phyloP scores from a whole-genome alignment of 495 filamentous ascomycete species.

The Schizothecium vesticola region DNA sequence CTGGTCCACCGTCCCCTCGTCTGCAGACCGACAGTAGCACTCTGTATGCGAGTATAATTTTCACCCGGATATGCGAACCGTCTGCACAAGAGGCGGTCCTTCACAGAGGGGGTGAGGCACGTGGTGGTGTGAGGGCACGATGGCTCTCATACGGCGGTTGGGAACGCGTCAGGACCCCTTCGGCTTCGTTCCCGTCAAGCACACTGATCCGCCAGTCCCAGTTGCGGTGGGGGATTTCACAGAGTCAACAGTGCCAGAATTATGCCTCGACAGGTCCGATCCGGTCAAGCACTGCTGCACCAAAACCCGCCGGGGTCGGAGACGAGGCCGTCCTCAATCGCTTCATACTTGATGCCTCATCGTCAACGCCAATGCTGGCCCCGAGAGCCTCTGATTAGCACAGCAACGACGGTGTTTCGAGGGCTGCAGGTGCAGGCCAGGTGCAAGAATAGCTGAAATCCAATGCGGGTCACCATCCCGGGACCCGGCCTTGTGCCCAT shows the following conservation, averaged over 20 bases:
- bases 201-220: no score
- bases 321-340: background rate
- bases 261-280: background rate
- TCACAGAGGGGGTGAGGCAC: slow-evolving; percentile 16
- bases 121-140: background rate
- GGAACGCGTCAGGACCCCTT: background rate
- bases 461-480: background rate
- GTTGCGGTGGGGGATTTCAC: no score
- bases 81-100: slow-evolving; percentile 13
- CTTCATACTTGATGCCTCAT: background rate
- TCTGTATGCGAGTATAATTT: slow-evolving; percentile 13
- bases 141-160: background rate
- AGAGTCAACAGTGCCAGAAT: background rate
- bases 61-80: slow-evolving; percentile 20
- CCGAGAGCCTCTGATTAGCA: background rate
- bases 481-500: background rate
- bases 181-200: no score
- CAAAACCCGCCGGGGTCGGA: background rate
- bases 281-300: background rate
- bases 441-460: background rate
- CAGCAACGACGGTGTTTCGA: background rate
- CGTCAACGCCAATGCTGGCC: background rate
- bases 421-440: background rate
- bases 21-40: background rate
- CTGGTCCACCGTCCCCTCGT: background rate